phyloP scores from a whole-genome alignment of 2,329 filamentous ascomycete species.

The Botrytis tulipae region DNA sequence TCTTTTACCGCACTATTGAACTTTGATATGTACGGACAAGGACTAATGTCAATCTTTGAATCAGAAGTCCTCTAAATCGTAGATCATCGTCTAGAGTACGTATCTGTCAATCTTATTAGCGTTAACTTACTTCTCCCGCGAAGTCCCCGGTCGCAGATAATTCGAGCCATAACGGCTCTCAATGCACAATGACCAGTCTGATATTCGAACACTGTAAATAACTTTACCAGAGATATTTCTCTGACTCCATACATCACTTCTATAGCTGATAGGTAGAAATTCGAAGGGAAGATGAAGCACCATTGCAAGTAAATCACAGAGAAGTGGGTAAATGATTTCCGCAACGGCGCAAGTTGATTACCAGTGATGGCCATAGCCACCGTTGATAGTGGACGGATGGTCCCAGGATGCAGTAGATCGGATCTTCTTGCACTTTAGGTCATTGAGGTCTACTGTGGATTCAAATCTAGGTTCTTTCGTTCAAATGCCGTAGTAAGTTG shows the following conservation, averaged over 20 bases:
- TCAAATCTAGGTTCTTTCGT: background rate
- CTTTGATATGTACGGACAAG: background rate
- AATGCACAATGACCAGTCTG: background rate
- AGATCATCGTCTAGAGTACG: conserved; percentile 5
- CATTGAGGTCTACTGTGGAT: conserved; percentile 5
- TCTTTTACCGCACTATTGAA: conserved; percentile 2
- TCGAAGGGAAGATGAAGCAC: background rate
- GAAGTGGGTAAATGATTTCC: conserved; percentile 4
- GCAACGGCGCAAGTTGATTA: background rate
- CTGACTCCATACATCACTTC: background rate
- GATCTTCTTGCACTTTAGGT: conserved; percentile 2
- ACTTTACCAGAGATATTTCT: background rate
- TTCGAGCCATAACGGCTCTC: background rate
- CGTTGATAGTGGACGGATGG: background rate
- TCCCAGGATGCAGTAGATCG: conserved; percentile 9
- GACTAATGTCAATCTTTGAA: background rate
- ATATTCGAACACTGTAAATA: background rate
- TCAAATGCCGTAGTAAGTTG: background rate
- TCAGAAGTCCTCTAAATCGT: background rate
- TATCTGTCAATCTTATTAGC: background rate
- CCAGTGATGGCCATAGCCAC: conserved; percentile 6
- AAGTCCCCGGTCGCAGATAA: background rate
- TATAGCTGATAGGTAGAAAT: background rate
- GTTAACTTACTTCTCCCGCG: background rate
- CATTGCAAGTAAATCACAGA: background rate